Percentiles rank a stretch among this genome's conserved stretches.
Evolutionary conservation across 2,329 filamentous ascomycete genomes (phyloP).

Genomic region (Apiospora hydei): DNA sequence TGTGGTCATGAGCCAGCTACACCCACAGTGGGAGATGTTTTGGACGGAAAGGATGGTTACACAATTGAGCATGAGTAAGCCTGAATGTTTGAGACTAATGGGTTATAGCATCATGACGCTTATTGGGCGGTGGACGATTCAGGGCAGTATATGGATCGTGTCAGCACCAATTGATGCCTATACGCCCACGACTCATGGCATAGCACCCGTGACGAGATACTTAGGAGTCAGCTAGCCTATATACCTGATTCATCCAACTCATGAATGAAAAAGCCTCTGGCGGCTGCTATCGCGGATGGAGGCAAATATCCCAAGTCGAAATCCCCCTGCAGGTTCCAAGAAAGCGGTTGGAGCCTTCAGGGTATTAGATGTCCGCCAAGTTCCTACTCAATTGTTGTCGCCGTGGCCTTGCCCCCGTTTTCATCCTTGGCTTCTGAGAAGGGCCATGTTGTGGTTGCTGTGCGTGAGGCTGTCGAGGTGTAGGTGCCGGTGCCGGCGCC

Average conservation of each 20-base stretch:
- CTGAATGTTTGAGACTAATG: not conserved
- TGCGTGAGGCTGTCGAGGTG: not conserved
- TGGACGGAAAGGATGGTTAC: not conserved
- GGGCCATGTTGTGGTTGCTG: not conserved
- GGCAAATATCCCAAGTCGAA: not conserved
- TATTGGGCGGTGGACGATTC: not conserved
- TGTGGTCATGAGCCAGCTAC: not conserved
- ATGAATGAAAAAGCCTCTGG: not conserved
- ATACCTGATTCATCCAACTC: not conserved
- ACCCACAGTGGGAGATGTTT: not conserved
- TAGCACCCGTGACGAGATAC: not conserved
- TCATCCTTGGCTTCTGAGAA: not conserved
- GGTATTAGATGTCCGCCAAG: not conserved
- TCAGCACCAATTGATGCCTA: not conserved
- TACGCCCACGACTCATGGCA: not conserved
- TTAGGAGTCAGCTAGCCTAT: not conserved
- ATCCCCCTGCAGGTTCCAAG: not conserved
- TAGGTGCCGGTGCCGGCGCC: not conserved
- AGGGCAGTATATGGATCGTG: not conserved
- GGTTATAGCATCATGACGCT: not conserved
- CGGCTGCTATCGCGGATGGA: not conserved
- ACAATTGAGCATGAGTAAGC: not conserved
- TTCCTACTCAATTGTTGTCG: not conserved
- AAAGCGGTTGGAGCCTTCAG: not conserved
- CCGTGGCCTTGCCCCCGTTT: not conserved